Percentiles rank a stretch among this genome's conserved stretches.
These are phyloP conservation scores for Fraxinus latifolia DNA, from an alignment of 305 asterid species.

Conservation along the genomic window DNA sequence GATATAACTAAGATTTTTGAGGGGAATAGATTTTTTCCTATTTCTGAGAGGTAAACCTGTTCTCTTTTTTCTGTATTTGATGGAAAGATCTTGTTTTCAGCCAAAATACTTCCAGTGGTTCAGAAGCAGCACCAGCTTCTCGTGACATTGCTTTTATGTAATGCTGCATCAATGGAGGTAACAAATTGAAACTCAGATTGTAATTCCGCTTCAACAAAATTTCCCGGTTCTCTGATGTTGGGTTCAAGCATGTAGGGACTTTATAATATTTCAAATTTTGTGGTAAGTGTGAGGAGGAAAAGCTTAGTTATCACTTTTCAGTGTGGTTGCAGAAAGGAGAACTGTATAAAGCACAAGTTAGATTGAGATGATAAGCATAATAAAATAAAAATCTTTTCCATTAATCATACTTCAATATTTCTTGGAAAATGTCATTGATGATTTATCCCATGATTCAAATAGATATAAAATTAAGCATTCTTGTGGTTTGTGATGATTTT, in stretches of 20 bases:
- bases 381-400: neutral
- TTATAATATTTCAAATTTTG: neutral
- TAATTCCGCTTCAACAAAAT: neutral
- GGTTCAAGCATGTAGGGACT: neutral
- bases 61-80: constrained; percentile 15
- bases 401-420: neutral
- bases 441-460: neutral
- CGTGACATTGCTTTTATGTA: constrained; percentile 85
- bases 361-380: neutral
- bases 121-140: constrained; percentile 95
- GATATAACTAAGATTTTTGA: neutral
- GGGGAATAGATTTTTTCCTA: neutral
- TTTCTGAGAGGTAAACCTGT: neutral
- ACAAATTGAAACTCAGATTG: constrained; percentile 5
- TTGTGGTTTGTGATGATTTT: neutral
- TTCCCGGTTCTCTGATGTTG: neutral
- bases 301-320: neutral
- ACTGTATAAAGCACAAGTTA: neutral
- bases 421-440: neutral
- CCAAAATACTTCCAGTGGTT: constrained; percentile 81
- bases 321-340: neutral
- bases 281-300: neutral
- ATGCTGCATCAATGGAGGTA: constrained; percentile 96
- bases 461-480: neutral
- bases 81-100: constrained; percentile 37